Percentiles rank a stretch among this genome's conserved stretches.
Conservation (phyloP, 2,329 filamentous ascomycete genomes). For the Aplosporella prunicola region DNA sequence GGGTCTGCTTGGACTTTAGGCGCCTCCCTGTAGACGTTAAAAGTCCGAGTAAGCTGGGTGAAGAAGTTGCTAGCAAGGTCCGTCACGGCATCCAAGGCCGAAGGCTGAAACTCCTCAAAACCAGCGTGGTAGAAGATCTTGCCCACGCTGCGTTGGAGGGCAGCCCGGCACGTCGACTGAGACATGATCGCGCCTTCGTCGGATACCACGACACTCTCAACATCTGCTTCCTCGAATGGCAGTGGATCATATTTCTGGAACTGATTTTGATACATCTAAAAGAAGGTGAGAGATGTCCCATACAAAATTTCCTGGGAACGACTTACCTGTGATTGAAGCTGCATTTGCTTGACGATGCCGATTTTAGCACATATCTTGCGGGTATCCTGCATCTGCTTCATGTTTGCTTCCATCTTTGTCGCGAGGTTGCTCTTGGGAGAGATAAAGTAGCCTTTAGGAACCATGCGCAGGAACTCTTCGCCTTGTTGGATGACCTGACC, state of each 20-base stretch:
- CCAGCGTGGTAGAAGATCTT: conserved; percentile 95
- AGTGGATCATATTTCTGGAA: conserved; percentile 93
- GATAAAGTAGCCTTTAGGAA: conserved; percentile 65
- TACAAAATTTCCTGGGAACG: conserved; percentile 1
- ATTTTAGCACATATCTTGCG: conserved; percentile 94
- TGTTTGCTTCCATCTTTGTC: conserved; percentile 78
- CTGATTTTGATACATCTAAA: conserved; percentile 88
- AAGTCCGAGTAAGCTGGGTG: conserved; percentile 66
- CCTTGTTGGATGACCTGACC: conserved; percentile 81
- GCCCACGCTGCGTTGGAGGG: conserved; percentile 80
- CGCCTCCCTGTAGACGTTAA: conserved; percentile 74
- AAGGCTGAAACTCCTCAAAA: conserved; percentile 94
- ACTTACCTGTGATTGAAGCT: conserved; percentile 83
- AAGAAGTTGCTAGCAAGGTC: conserved; percentile 88
- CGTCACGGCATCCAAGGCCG: conserved; percentile 80
- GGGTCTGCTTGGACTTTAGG: conserved; percentile 57
- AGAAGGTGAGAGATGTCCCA: conserved; percentile 14
- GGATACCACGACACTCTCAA: conserved; percentile 79
- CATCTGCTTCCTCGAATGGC: conserved; percentile 77
- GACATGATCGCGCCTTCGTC: conserved; percentile 85
- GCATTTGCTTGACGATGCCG: conserved; percentile 98
- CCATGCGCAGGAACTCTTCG: conserved; percentile 72
- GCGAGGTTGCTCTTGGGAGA: conserved; percentile 65
- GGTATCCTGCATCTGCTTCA: conserved; percentile 92
- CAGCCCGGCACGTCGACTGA: conserved; percentile 68